A percentile compares a stretch with the other conserved stretches of the same genome.
These are phyloP conservation scores for Blastomyces parvus DNA, from an alignment of 2,329 filamentous ascomycete genomes.

Conservation along the genomic window DNA sequence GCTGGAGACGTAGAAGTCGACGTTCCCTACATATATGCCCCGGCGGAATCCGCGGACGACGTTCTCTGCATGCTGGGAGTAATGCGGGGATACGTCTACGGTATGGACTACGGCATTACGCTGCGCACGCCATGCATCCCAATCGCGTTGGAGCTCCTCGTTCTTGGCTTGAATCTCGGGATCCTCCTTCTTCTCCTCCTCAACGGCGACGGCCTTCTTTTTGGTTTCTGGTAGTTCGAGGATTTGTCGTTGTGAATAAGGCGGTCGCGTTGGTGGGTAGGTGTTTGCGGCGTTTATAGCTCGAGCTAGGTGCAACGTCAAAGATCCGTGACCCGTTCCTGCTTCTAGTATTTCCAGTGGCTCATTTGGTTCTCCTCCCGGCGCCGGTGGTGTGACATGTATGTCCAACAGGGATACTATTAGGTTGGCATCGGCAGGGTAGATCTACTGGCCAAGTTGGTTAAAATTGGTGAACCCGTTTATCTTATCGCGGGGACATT, in stretches of 20 bases:
- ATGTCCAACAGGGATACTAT: constrained; percentile 71
- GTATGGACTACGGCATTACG: constrained; percentile 66
- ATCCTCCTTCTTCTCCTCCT: constrained; percentile 19
- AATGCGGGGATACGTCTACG: constrained; percentile 54
- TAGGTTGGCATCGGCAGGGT: constrained; percentile 63
- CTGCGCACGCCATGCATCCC: constrained; percentile 39
- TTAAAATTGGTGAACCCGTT: constrained; percentile 16
- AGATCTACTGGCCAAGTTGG: constrained; percentile 44
- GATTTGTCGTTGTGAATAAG: constrained; percentile 25
- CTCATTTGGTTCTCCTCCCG: constrained; percentile 22
- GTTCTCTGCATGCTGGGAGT: constrained; percentile 55
- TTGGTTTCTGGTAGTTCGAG: constrained; percentile 16
- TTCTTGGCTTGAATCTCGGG: constrained; percentile 14
- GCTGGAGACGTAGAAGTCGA: constrained; percentile 64
- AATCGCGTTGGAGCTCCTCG: constrained; percentile 26
- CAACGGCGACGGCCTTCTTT: constrained; percentile 17
- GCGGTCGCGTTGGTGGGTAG: constrained; percentile 38
- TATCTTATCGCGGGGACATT: not conserved
- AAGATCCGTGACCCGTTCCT: constrained; percentile 72
- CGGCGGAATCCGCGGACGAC: constrained; percentile 58
- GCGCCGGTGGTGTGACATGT: constrained; percentile 44
- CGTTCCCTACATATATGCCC: constrained; percentile 58
- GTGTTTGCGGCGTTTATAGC: constrained; percentile 67
- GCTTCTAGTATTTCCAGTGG: constrained; percentile 71
- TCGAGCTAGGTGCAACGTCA: constrained; percentile 65